phyloP scores from a whole-genome alignment of 768 basidiomycete species.

The Lactifluus pinguis region DNA sequence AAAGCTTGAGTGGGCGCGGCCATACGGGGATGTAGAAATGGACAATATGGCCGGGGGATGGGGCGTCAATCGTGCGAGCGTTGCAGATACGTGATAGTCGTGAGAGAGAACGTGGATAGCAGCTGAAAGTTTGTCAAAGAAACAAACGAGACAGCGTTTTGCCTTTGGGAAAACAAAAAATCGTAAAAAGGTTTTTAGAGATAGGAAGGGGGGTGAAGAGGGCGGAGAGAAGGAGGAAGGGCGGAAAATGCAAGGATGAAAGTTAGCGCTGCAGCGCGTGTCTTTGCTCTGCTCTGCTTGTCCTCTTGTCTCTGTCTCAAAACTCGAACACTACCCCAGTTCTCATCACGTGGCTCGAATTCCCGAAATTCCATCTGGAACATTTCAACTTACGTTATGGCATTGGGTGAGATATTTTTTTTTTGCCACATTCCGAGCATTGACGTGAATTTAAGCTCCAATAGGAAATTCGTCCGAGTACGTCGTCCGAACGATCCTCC shows the following conservation, averaged over 20 bases:
- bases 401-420: too few relatives aligned
- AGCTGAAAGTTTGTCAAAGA: background rate
- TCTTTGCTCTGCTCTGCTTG: too few relatives aligned
- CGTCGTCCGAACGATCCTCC: too few relatives aligned
- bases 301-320: too few relatives aligned
- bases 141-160: background rate
- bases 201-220: background rate
- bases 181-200: background rate
- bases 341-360: background rate
- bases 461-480: too few relatives aligned
- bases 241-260: background rate
- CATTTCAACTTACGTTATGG: too few relatives aligned
- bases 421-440: too few relatives aligned
- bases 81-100: conserved; percentile 6
- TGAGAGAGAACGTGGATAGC: conserved; percentile 16
- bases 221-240: background rate
- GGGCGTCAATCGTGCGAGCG: conserved; percentile 2
- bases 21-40: conserved; percentile 30
- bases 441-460: too few relatives aligned
- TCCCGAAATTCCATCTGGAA: too few relatives aligned
- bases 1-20: conserved; percentile 53
- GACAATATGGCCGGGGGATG: too few relatives aligned
- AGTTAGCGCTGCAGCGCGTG: too few relatives aligned
- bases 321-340: too few relatives aligned
- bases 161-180: background rate